Evolutionary conservation across 2,329 filamentous ascomycete species (phyloP), one percentile per base, ranked within the genome.

Genomic region (Arachnopeziza araneosa): DNA sequence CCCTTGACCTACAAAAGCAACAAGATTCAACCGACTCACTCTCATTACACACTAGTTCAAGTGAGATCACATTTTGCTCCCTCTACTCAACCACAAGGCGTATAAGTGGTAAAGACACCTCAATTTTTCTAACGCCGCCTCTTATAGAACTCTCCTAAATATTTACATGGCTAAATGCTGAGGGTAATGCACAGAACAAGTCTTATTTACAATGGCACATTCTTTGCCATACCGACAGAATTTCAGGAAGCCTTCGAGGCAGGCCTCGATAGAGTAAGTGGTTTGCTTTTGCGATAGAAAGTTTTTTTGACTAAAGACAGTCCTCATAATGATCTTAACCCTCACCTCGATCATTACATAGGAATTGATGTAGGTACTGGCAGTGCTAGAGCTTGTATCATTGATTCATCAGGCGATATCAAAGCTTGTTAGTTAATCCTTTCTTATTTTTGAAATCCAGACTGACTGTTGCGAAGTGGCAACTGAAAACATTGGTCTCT

Each of bases 311-410:
- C 56, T 24, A 61, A 54, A 17, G 44, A 14, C 32, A 71, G 69
- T 64, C 71, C 71, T 63, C 69, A 73, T 52, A 70, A 73, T 55
- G 71, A 73, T 30, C 58, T 73, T n/a, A 70, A 71, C 54, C 69
- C 70, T 24, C 69, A 70, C 54, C 63, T 85, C 76, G 80, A 85
- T 63, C 80, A 86, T 69, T 87, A 83, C 71, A 83, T 98, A 71
- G 93, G 93, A 63, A 91, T 99, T 68, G 95, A 99, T 77, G 93
- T 99, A 55, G 95, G 95, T 56, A 99, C 95, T 22, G 95, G 95
- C 59, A 96, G 91, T 73, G 95, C 93, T 49, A 86, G 95, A 72
- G 95, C 95, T 58, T 98, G 95, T 76, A 91, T 99, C 72, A 96
- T 99, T 75, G 91, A 98, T 74, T 83, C 87, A 63, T 87, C 89